Evolutionary conservation across 768 basidiomycete genomes (phyloP).

Genomic region (Hygrophorus pudorinus): DNA sequence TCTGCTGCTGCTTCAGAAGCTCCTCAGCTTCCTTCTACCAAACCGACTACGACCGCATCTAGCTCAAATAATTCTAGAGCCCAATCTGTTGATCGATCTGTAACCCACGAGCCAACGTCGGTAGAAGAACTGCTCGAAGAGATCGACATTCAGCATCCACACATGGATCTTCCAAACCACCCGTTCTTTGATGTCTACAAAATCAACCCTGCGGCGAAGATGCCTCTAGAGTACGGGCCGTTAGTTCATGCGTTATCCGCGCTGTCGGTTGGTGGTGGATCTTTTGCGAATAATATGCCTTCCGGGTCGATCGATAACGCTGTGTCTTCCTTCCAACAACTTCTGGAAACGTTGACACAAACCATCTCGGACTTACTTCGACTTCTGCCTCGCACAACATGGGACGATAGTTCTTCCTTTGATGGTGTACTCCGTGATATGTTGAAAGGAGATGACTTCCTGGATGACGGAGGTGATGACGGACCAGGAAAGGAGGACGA

Average conservation of each 20-base stretch:
- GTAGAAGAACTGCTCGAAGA: slow-evolving; percentile 60
- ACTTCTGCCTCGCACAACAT: slow-evolving; percentile 78
- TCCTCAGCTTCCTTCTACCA: slow-evolving; percentile 25
- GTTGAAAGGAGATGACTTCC: slow-evolving; percentile 81
- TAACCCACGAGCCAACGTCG: slow-evolving; percentile 30
- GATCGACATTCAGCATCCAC: slow-evolving; percentile 49
- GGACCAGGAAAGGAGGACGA: slow-evolving; percentile 66
- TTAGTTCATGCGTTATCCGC: slow-evolving; percentile 81
- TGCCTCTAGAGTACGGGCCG: slow-evolving; percentile 78
- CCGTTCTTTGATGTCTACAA: slow-evolving; percentile 67
- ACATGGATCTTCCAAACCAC: slow-evolving; percentile 57
- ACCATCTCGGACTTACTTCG: slow-evolving; percentile 82
- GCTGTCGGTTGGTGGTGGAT: slow-evolving; percentile 75
- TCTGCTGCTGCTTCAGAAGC: slow-evolving; percentile 41
- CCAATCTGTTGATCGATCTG: slow-evolving; percentile 44
- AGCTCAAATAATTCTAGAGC: slow-evolving; percentile 51
- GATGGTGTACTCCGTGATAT: slow-evolving; percentile 81
- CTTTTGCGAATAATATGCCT: slow-evolving; percentile 75
- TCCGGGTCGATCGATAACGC: slow-evolving; percentile 87
- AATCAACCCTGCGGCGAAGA: slow-evolving; percentile 66
- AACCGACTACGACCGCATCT: slow-evolving; percentile 25
- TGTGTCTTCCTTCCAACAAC: slow-evolving; percentile 81
- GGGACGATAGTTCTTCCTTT: slow-evolving; percentile 86
- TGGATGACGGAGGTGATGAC: slow-evolving; percentile 66
- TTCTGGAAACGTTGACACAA: slow-evolving; percentile 81